Base-by-base conservation (phyloP, 148 eudicot genomes). In the Silene latifolia region DNA sequence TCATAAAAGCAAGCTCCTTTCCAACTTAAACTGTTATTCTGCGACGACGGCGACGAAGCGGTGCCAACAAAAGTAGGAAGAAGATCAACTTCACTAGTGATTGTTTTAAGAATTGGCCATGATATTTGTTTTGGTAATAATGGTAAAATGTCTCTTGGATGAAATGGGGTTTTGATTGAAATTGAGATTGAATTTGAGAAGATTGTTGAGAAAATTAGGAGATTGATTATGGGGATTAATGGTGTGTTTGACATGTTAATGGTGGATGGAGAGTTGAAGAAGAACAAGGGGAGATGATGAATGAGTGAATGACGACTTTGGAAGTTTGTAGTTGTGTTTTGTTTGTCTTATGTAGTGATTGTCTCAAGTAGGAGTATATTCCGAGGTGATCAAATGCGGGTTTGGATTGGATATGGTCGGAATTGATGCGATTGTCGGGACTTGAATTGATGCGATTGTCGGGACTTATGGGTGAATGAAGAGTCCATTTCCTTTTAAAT, bases 1-100 rank as follows among this genome's bases (percentile, higher is more conserved):
- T 92, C 48, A 74, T 90, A 88, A 76, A 95, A 95, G 82, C 98
- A 92, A 81, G 93, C 89, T 7, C 99, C 99, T 77, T 90, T 92
- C 98, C 99, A 95, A 21, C 81, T 78, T 79, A 87, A 78, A 44
- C 76, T 66, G 44, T 75, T 76, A 17, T 85, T 77, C 63, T 47
- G 85, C 80, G 53, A 87, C 93, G 1, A 88, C 44, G 56, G 56
- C 29, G 14, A 67, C 44, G 86, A 81, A 59, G 89, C 97, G 1
- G 88, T 83, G 9, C 97, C 99, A 7, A 95, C 92, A 71, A 92
- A 95, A 8, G 91, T 77, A 48, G 99, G 97, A 76, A 95, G 48
- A n/a, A 92, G 77, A 72, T 95, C 99, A 58, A 83, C 83, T 4
- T 93, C 85, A 14, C 84, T 81, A 71, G 80, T 76, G 61, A 95